Conservation (phyloP, 1,284 basidiomycete species). For the Anthracocystis setariae region DNA sequence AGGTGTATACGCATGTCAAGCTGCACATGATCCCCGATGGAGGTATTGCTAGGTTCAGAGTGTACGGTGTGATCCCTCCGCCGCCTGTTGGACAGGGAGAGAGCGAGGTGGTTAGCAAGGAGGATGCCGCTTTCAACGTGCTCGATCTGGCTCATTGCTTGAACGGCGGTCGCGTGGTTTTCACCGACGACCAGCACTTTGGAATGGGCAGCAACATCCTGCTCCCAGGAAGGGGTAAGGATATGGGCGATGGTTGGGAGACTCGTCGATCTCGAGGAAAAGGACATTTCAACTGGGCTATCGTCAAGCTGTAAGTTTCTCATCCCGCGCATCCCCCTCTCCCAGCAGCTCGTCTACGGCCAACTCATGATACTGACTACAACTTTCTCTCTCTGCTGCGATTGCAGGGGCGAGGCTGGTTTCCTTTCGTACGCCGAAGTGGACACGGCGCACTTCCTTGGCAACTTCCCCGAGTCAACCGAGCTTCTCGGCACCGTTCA, state of each 20-base stretch:
- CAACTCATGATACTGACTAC: neutral
- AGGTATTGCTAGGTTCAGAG: constrained; percentile 72
- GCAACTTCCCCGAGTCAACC: constrained; percentile 87
- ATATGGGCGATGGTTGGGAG: constrained; percentile 99
- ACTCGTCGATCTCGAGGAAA: constrained; percentile 85
- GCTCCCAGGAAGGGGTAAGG: constrained; percentile 83
- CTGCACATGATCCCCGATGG: constrained; percentile 97
- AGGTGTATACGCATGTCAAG: constrained; percentile 82
- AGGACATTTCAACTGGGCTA: constrained; percentile 87
- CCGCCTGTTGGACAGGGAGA: constrained; percentile 67
- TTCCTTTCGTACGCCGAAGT: constrained; percentile 82
- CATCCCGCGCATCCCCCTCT: neutral
- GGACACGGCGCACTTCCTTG: constrained; percentile 94
- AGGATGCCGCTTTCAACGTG: constrained; percentile 67
- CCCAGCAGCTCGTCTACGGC: no score
- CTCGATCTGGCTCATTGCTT: constrained; percentile 91
- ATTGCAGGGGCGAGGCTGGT: constrained; percentile 70
- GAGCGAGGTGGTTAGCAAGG: constrained; percentile 55
- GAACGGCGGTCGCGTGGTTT: constrained; percentile 83
- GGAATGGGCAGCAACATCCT: constrained; percentile 90
- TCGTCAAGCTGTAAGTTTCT: constrained; percentile 84
- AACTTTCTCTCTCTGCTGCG: no score
- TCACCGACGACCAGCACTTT: constrained; percentile 86
- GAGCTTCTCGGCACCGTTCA: constrained; percentile 78
- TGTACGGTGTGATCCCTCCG: constrained; percentile 61